These are phyloP conservation scores for Fomitiporia mediterranea DNA, from an alignment of 1,284 basidiomycete genomes.

Conservation along the genomic window DNA sequence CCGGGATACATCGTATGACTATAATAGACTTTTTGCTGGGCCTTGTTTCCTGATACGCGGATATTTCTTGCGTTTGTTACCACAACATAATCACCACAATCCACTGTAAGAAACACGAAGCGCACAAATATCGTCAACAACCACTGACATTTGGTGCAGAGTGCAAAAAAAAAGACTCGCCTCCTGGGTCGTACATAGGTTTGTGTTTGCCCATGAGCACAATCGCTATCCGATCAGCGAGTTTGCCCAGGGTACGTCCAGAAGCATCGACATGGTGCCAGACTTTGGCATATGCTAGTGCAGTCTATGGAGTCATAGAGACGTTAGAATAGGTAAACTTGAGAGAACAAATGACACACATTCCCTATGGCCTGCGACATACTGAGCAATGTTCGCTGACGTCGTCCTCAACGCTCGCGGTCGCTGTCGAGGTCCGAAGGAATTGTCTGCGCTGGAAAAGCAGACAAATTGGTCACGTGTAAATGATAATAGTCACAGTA, in stretches of 20 bases:
- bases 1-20: slow-evolving; percentile 94
- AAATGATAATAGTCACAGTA: too few relatives aligned
- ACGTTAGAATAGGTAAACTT: background rate
- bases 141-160: too few relatives aligned
- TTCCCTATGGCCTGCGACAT: slow-evolving; percentile 30
- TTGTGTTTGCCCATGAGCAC: slow-evolving; percentile 99
- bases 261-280: slow-evolving; percentile 97
- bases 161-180: slow-evolving; percentile 41
- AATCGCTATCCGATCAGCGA: slow-evolving; percentile 90
- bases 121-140: too few relatives aligned
- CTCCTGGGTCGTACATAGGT: slow-evolving; percentile 90
- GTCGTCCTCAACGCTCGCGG: too few relatives aligned
- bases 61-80: slow-evolving; percentile 88
- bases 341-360: slow-evolving; percentile 19
- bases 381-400: background rate
- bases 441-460: background rate
- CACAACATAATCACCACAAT: slow-evolving; percentile 97
- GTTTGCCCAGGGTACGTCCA: slow-evolving; percentile 86
- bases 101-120: slow-evolving; percentile 46
- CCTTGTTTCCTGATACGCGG: slow-evolving; percentile 87
- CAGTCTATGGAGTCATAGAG: slow-evolving; percentile 57
- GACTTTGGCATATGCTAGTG: slow-evolving; percentile 86
- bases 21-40: slow-evolving; percentile 82
- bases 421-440: background rate
- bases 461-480: background rate